Percentiles rank a stretch among this genome's conserved stretches.
phyloP scores from a whole-genome alignment of 2,329 filamentous ascomycete species.

The Calonectria crousiana region DNA sequence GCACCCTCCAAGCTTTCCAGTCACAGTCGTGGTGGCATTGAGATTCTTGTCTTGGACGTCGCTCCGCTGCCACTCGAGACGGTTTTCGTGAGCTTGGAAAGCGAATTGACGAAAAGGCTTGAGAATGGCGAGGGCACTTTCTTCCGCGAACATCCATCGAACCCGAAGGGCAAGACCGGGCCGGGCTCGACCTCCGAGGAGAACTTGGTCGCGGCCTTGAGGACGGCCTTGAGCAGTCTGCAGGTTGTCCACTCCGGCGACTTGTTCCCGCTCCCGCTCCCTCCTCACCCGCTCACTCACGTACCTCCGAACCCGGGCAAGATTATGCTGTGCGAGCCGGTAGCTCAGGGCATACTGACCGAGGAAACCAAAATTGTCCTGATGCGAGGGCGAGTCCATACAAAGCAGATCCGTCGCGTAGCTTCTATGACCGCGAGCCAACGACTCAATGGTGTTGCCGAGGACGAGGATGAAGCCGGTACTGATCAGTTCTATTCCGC shows the following conservation, averaged over 20 bases:
- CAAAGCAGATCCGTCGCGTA: slow-evolving; percentile 63
- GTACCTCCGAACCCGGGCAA: slow-evolving; percentile 85
- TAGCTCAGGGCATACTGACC: slow-evolving; percentile 85
- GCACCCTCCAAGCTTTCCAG: slow-evolving; percentile 81
- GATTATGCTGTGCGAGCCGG: slow-evolving; percentile 93
- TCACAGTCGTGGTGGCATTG: slow-evolving; percentile 81
- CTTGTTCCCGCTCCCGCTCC: slow-evolving; percentile 80
- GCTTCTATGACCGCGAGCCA: slow-evolving; percentile 57
- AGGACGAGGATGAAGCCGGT: slow-evolving; percentile 82
- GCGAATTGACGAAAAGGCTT: slow-evolving; percentile 80
- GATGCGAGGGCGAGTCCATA: slow-evolving; percentile 70
- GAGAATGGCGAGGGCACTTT: slow-evolving; percentile 89
- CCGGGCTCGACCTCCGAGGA: slow-evolving; percentile 62
- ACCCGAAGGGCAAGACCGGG: slow-evolving; percentile 52
- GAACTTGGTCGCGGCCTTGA: slow-evolving; percentile 74
- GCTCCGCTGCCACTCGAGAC: slow-evolving; percentile 84
- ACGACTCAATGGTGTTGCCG: slow-evolving; percentile 67
- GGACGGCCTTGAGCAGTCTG: slow-evolving; percentile 79
- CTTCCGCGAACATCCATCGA: slow-evolving; percentile 71
- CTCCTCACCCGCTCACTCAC: slow-evolving; percentile 89
- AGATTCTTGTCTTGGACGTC: slow-evolving; percentile 86
- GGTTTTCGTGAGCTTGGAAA: slow-evolving; percentile 88
- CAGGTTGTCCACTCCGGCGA: slow-evolving; percentile 88
- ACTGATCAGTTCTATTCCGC: slow-evolving; percentile 96
- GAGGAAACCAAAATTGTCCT: slow-evolving; percentile 87